Conservation (phyloP, 2,329 filamentous ascomycete species). For the Colletotrichum cuscutae region DNA sequence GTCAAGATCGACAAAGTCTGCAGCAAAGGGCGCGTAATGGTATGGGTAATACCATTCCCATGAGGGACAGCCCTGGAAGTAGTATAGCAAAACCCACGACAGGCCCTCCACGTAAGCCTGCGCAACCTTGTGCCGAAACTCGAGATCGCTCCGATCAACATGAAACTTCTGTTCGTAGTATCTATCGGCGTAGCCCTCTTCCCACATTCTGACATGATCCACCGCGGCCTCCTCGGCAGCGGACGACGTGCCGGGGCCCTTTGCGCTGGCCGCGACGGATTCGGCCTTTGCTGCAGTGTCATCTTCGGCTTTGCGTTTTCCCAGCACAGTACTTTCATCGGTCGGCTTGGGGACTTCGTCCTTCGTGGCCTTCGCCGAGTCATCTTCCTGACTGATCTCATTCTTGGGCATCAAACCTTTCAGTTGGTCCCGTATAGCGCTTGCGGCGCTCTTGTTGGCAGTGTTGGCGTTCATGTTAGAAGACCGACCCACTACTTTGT, state of each 20-base stretch:
- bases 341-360: conserved; percentile 29
- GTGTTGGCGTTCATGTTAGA: conserved; percentile 67
- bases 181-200: conserved; percentile 91
- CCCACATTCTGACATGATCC: conserved; percentile 92
- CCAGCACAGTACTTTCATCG: conserved; percentile 61
- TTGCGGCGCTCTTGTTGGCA: conserved; percentile 95
- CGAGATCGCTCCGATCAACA: conserved; percentile 81
- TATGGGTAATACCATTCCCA: conserved; percentile 99
- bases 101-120: conserved; percentile 94
- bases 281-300: conserved; percentile 69
- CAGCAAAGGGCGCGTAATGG: conserved; percentile 97
- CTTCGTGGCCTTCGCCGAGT: conserved; percentile 37
- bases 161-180: conserved; percentile 99
- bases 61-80: conserved; percentile 96
- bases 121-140: conserved; percentile 89
- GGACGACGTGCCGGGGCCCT: conserved; percentile 57
- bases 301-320: conserved; percentile 81
- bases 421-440: conserved; percentile 84
- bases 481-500: conserved; percentile 74
- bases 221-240: conserved; percentile 72
- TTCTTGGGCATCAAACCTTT: conserved; percentile 55
- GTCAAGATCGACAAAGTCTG: conserved; percentile 87
- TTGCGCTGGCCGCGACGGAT: conserved; percentile 69
- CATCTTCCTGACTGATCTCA: conserved; percentile 20
- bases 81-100: conserved; percentile 95